Conservation (phyloP, 202 grass and related monocot genomes). For the Carex arenaria region DNA sequence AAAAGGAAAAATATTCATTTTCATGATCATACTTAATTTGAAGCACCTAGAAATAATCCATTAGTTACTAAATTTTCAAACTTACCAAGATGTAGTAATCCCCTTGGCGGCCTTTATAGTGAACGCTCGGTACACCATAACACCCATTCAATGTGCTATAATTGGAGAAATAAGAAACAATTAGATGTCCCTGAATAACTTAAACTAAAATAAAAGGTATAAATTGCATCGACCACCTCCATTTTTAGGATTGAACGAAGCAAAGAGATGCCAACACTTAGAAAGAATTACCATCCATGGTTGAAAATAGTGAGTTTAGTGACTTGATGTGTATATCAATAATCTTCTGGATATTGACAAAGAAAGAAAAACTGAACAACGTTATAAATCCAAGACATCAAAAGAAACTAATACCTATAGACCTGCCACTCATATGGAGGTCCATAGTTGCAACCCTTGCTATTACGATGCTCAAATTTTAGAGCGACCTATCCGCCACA, state of each 20-base stretch:
- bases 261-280: not conserved
- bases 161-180: conserved; percentile 23
- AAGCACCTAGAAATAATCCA: not conserved
- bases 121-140: conserved; percentile 91
- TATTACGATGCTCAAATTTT: conserved; percentile 98
- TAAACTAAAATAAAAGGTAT: not conserved
- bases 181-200: conserved; percentile 10
- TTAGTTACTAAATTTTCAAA: conserved; percentile 1
- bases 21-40: not conserved
- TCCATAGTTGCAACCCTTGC: conserved; percentile 95
- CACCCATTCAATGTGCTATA: conserved; percentile 81
- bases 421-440: conserved; percentile 99
- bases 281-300: not conserved
- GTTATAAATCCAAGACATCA: conserved; percentile 14
- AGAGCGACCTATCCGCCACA: conserved; percentile 63
- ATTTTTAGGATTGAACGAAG: not conserved
- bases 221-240: not conserved
- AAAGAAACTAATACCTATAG: conserved; percentile 63
- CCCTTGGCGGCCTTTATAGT: conserved; percentile 94
- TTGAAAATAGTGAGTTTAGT: not conserved
- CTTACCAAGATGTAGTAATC: conserved; percentile 94
- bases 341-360: not conserved
- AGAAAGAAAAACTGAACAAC: not conserved
- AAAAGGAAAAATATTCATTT: conserved; percentile 19
- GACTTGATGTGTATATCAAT: not conserved